Percentiles rank a stretch among this genome's conserved stretches.
Evolutionary conservation across 2,329 filamentous ascomycete species (phyloP).

Genomic region (Celoporthe dispersa): DNA sequence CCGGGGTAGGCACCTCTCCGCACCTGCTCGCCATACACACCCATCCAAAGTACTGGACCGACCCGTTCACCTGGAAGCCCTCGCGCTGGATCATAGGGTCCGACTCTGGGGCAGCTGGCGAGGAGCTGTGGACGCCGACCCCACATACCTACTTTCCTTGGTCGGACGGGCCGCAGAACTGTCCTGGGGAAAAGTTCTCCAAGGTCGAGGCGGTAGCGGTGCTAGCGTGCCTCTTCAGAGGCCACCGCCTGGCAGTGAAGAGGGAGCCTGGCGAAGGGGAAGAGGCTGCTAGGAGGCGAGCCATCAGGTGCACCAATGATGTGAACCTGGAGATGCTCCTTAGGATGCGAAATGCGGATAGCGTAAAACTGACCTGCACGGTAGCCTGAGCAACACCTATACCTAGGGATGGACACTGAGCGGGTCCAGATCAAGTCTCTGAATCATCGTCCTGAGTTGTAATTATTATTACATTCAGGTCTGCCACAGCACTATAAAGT

Average conservation of each 20-base stretch:
- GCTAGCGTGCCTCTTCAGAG: conserved; percentile 30
- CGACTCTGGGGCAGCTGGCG: background rate
- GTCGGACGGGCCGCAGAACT: conserved; percentile 33
- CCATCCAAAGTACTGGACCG: conserved; percentile 28
- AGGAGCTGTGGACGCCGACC: conserved; percentile 24
- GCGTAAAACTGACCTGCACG: conserved; percentile 28
- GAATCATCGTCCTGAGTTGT: too few species aligned
- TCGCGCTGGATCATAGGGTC: conserved; percentile 26
- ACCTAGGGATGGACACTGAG: background rate
- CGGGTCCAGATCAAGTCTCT: background rate
- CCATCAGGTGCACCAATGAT: conserved; percentile 30
- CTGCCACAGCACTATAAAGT: too few species aligned
- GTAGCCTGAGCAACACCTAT: background rate
- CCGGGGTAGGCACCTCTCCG: background rate
- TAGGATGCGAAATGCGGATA: conserved; percentile 32
- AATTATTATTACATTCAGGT: too few species aligned
- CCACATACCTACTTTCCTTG: conserved; percentile 32
- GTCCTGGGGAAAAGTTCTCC: conserved; percentile 33
- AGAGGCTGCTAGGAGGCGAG: conserved; percentile 18
- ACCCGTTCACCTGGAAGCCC: conserved; percentile 24
- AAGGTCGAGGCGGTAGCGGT: conserved; percentile 33
- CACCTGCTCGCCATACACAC: conserved; percentile 28
- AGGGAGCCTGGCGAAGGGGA: conserved; percentile 26
- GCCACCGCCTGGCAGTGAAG: conserved; percentile 27
- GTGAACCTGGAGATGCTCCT: conserved; percentile 33